Conservation (phyloP, 2,329 filamentous ascomycete species). For the Beauveria brongniartii region DNA sequence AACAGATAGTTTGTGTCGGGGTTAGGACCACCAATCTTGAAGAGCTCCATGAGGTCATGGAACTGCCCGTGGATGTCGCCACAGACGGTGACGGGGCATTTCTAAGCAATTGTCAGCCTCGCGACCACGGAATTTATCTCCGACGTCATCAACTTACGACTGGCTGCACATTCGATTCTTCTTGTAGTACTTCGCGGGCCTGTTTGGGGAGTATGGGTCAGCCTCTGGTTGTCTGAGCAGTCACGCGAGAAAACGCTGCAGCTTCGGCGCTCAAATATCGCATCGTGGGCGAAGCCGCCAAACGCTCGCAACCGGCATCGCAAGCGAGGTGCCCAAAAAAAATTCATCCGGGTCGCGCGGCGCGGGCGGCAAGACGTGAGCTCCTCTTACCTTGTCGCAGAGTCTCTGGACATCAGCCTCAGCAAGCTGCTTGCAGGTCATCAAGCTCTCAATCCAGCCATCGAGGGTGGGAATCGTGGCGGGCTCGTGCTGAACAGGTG, state of each 20-base stretch:
- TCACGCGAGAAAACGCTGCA: slow-evolving; percentile 23
- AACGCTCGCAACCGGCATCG: not conserved
- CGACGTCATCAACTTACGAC: slow-evolving; percentile 58
- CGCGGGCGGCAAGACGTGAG: not conserved
- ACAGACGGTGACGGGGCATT: slow-evolving; percentile 98
- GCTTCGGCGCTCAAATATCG: slow-evolving; percentile 12
- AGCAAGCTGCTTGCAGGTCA: slow-evolving; percentile 96
- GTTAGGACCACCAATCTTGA: slow-evolving; percentile 94
- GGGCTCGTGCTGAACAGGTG: slow-evolving; percentile 66
- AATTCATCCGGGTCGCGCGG: not conserved
- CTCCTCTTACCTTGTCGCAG: slow-evolving; percentile 76
- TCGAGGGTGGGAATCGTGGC: slow-evolving; percentile 88
- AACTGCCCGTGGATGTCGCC: slow-evolving; percentile 99
- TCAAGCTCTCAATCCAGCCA: slow-evolving; percentile 97
- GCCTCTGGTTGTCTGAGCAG: slow-evolving; percentile 9
- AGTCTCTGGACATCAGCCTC: slow-evolving; percentile 92
- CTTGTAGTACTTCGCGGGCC: slow-evolving; percentile 93
- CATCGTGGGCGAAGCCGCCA: slow-evolving; percentile 9
- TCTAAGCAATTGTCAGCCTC: slow-evolving; percentile 39
- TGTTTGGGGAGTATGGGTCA: slow-evolving; percentile 27
- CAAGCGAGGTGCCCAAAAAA: not conserved
- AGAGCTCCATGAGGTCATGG: slow-evolving; percentile 98
- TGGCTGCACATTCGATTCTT: slow-evolving; percentile 97
- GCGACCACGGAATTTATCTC: not conserved
- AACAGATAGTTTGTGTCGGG: slow-evolving; percentile 98